Evolutionary conservation across 352 stramenopile genomes (phyloP), one percentile per base, ranked within the genome.

Genomic region (Globisporangium abappressorium): DNA sequence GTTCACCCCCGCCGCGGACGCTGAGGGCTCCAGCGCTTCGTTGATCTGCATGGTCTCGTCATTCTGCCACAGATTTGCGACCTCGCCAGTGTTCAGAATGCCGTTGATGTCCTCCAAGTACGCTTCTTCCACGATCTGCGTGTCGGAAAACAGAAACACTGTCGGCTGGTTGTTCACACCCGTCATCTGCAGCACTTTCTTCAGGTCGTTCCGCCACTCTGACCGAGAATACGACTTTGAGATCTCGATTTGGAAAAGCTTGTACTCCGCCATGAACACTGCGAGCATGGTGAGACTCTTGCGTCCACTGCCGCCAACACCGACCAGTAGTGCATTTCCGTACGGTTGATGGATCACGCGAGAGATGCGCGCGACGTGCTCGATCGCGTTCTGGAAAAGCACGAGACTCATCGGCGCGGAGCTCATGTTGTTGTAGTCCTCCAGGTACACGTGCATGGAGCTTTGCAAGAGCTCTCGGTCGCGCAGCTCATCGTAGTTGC

Each of bases 361-460:
- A 7, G 84, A 94, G 72, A 98, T 98, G 18, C 95, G 89, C 11
- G 91, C 85, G 7, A 98, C 82, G 73, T 98, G 95, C 74, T 98
- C 93, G 34, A 98, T 95, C 6, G 95, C 95, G 64, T 98, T 97
- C 70, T 97, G 86, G 69, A 99, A 99, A 8, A 99, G 78, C 60
- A 98, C 95, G 22, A 99, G 79, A 8, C 85, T 85, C 95, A 99
- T 98, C 1, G 91, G 93, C 38, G 94, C 93, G 2, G 91, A 87
- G 63, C 86, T 97, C 79, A 97, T 98, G 69, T 97, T 96, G 79
- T 99, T 99, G 78, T 97, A 98, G 66, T 99, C 96, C 28, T 97
- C 88, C 9, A 99, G 77, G 67, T 97, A 98, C 38, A 93, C 80
- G 22, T 89, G 79, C 94, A 98, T 98, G 7, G 87, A 84, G 47